These are phyloP conservation scores for Boletus tylopilopsis DNA, from an alignment of 768 basidiomycete genomes.

Conservation along the genomic window DNA sequence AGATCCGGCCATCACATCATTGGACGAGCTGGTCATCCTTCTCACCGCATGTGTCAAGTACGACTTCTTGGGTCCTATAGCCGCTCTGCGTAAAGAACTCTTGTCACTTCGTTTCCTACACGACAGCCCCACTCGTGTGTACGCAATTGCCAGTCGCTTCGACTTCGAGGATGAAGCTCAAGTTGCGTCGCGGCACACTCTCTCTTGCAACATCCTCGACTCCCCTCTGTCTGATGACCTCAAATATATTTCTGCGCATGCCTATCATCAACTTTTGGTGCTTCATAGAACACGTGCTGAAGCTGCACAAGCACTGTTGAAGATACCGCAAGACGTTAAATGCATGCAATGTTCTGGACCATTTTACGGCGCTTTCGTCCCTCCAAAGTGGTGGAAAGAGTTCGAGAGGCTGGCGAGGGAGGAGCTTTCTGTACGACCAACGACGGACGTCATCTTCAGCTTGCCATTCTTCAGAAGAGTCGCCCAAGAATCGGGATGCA, in stretches of 20 bases:
- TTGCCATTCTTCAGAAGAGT: constrained; percentile 55
- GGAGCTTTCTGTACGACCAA: constrained; percentile 55
- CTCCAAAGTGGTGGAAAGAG: constrained; percentile 68
- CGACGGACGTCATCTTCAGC: constrained; percentile 56
- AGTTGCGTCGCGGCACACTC: constrained; percentile 56
- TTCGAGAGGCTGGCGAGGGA: constrained; percentile 54
- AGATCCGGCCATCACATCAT: constrained; percentile 45
- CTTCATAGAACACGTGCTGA: constrained; percentile 53
- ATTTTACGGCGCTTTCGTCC: constrained; percentile 39
- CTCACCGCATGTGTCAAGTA: constrained; percentile 62
- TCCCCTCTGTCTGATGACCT: constrained; percentile 60
- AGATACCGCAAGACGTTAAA: constrained; percentile 46
- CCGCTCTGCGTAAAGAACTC: constrained; percentile 48
- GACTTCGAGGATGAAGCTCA: constrained; percentile 62
- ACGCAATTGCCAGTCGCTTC: constrained; percentile 65
- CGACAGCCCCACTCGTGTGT: constrained; percentile 55
- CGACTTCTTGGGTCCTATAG: constrained; percentile 47
- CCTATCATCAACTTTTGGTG: constrained; percentile 60
- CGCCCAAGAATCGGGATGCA: constrained; percentile 49
- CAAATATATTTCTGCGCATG: constrained; percentile 62
- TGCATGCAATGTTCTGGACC: constrained; percentile 68
- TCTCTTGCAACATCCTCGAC: constrained; percentile 50
- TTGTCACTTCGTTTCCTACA: constrained; percentile 47
- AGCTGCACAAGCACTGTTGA: constrained; percentile 46
- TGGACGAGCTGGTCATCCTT: constrained; percentile 51